phyloP scores from a whole-genome alignment of 768 basidiomycete species.

The Lactifluus subvellereus region DNA sequence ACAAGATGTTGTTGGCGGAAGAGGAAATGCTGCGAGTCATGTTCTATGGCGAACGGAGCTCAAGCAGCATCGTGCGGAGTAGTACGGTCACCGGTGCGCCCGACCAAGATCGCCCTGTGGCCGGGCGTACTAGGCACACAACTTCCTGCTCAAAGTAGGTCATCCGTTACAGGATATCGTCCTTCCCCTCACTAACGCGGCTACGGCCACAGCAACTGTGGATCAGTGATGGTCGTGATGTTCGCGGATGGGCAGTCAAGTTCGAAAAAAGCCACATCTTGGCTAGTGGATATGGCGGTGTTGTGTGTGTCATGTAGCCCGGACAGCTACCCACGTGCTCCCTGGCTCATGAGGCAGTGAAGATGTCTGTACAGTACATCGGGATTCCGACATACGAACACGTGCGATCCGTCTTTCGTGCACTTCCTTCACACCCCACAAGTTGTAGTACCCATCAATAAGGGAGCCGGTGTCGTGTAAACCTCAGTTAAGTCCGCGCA shows the following conservation, averaged over 20 bases:
- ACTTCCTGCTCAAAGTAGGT: neutral
- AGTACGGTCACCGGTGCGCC: neutral
- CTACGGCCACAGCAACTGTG: neutral
- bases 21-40: conserved; percentile 3
- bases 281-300: neutral
- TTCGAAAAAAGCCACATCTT: neutral
- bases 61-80: neutral
- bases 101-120: no score
- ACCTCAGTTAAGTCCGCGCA: neutral
- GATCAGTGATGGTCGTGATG: neutral
- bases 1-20: neutral
- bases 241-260: neutral
- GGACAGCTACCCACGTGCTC: neutral
- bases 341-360: neutral
- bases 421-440: neutral
- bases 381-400: neutral
- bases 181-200: neutral
- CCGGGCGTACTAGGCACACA: neutral
- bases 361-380: neutral
- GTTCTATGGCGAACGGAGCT: neutral
- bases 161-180: neutral
- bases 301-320: neutral
- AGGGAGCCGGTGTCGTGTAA: no score
- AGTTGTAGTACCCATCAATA: neutral
- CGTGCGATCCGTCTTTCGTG: neutral